phyloP scores from a whole-genome alignment of 306 rosid species.

The Trifolium subterraneum region DNA sequence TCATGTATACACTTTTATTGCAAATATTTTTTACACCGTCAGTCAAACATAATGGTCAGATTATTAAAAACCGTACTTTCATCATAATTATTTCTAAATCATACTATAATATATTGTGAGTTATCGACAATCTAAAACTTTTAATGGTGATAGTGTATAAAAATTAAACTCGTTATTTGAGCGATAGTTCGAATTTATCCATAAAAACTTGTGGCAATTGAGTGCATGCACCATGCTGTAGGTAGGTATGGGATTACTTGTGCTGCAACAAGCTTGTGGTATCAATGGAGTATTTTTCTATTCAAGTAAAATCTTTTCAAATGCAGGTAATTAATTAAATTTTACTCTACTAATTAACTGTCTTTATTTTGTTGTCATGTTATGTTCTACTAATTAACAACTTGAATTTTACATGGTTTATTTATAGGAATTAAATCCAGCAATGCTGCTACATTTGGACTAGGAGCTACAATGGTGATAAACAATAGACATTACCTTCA shows the following conservation, averaged over 20 bases:
- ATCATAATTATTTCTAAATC: no score
- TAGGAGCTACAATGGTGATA: conserved; percentile 66
- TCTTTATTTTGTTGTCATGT: neutral
- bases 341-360: neutral
- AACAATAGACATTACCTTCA: neutral
- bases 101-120: neutral
- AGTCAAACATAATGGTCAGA: neutral
- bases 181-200: neutral
- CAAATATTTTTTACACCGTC: neutral
- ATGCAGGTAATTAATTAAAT: conserved; percentile 57
- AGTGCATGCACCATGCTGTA: conserved; percentile 45
- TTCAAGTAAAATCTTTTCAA: conserved; percentile 67
- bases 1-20: neutral
- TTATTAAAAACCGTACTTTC: neutral
- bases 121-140: neutral
- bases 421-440: conserved; percentile 66
- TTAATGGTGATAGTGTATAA: no score
- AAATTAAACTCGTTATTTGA: no score
- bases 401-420: neutral
- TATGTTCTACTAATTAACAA: neutral
- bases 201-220: neutral
- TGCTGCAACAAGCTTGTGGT: conserved; percentile 77
- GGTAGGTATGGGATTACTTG: conserved; percentile 70
- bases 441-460: conserved; percentile 66
- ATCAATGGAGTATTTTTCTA: conserved; percentile 76